Base-by-base conservation (phyloP, 2,329 filamentous ascomycete genomes). In the Penicillium carneum region DNA sequence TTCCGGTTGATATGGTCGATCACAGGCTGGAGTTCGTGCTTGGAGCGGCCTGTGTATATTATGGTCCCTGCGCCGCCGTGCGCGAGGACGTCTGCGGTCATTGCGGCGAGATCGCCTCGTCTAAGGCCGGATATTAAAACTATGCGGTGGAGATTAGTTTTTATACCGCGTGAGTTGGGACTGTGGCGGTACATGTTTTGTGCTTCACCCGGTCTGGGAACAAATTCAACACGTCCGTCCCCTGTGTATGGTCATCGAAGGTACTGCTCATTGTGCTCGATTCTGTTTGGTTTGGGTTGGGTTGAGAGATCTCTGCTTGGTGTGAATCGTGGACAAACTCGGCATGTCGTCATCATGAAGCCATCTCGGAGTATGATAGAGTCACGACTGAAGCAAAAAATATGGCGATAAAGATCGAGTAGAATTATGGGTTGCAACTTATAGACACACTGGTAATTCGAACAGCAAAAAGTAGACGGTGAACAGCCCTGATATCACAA, bases 131-230 rank as follows among this genome's bases (percentile, higher is more conserved):
- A 68, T 26, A 76, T 64, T 16, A 75, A 51, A 52, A 75, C 70
- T 74, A 43, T 20, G 12, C 6, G 10, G 34, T 14, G 8, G 1
- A 3, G 20, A 33, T 56, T 20, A 56, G 48, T 26, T 26, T 26
- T 26, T 26, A 26, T 26, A 26, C 23, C 23, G 4, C 4, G 23
- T 26, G 23, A 6, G 4, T 26, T 26, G 23, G 23, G 23, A 1
- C 23, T 16, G 14, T 23, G 31, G 38, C 12, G n/a, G 49, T 52
- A 76, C 76, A 70, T 49, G 71, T 77, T 59, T 71, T 75, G 16
- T 71, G 63, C 47, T 70, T 68, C 20, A 77, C 69, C 20, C 64
- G 47, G 7, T 72, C 65, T 7, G 67, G 62, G 58, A 76, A 76
- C 42, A 64, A 68, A 7, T 66, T 58, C 4, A 71, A 69, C 23